Evolutionary conservation across 2,329 filamentous ascomycete species (phyloP), one percentile per base, ranked within the genome.

Genomic region (Colletotrichum tropicicola): DNA sequence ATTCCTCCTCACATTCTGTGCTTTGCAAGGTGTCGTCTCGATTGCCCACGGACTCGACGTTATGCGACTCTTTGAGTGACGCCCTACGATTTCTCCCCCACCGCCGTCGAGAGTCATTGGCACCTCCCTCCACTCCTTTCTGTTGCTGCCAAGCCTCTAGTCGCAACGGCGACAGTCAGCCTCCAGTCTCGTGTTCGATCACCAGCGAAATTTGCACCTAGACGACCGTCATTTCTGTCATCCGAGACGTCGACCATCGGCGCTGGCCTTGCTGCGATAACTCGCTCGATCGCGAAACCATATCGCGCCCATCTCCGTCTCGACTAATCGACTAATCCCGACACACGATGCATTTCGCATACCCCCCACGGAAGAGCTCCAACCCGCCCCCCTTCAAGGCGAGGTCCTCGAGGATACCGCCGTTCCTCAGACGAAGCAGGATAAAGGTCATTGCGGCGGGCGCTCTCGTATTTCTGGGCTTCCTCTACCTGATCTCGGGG

Each of bases 291-390:
- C 35, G 62, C 43, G 23, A 48, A 49, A n/a, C 19, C 19, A 21
- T 25, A 17, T 19, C 15, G 47, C 15, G 25, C 32, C 27, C 28
- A 15, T 37, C 54, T 62, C 23, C 23, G 10, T 23, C 13, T 10
- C 25, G 28, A 54, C 25, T 27, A 49, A 48, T 39, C 45, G 12
- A 25, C 15, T 51, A 21, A 41, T 44, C 21, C 43, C 67, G 59
- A 68, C 73, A 68, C 73, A 83, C 72, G 71, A 96, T 97, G 93
- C 94, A 97, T 78, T 94, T 95, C 84, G 93, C 94, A 68, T 90
- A 97, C 72, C 94, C 94, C 59, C 88, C 93, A 73, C 91, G 94
- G 78, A 97, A 95, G 81, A 89, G 87, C 74, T 95, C 92, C 69
- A 89, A 91, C 74, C 88, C 91, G 70, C 88, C 89, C 69, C 89